Evolutionary conservation across 2,329 filamentous ascomycete species (phyloP), one percentile per base, ranked within the genome.

Genomic region (Botrytis fabae): DNA sequence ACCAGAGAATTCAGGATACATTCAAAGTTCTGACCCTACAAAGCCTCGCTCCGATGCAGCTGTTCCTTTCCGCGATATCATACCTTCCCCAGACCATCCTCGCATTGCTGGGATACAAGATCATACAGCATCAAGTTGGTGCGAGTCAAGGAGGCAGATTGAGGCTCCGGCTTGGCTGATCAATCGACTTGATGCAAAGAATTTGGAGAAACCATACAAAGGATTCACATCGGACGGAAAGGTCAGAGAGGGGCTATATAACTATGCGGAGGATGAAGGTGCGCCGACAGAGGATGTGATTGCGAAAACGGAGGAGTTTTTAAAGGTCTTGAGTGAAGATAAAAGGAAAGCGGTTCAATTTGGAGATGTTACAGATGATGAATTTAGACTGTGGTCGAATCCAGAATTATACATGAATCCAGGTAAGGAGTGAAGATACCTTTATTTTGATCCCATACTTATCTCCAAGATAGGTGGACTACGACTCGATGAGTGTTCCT

Each of bases 121-220:
- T 38, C 77, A 79, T 42, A 73, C 75, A 74, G 78, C 78, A 8
- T 60, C 76, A 51, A 78, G 75, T 66, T 79, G 78, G 79, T 79
- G 78, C 64, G 78, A 80, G 42, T 79, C 78, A 28, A 71, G 79
- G 16, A 77, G 78, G 57, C 75, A 79, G 69, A 79, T 80, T 60
- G 78, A 79, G 32, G 79, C 78, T 3, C 78, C 79, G 14, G 78
- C 78, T 25, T 80, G 79, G 79, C 71, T 80, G 74, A 80, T 80
- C 70, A 78, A 79, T 70, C 75, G 78, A 8, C 71, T 80, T 61
- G 78, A 79, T 46, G 78, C 76, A 54, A 78, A 77, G 74, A 79
- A 79, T 66, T 57, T 80, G n/a, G 78, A 80, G 69, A 74, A 75
- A 42, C 78, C 79, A 32, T 80, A 78, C 44, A 77, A 76, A 44